Conservation (phyloP, 257 asterid species). For the Oldenlandia corymbosa region DNA sequence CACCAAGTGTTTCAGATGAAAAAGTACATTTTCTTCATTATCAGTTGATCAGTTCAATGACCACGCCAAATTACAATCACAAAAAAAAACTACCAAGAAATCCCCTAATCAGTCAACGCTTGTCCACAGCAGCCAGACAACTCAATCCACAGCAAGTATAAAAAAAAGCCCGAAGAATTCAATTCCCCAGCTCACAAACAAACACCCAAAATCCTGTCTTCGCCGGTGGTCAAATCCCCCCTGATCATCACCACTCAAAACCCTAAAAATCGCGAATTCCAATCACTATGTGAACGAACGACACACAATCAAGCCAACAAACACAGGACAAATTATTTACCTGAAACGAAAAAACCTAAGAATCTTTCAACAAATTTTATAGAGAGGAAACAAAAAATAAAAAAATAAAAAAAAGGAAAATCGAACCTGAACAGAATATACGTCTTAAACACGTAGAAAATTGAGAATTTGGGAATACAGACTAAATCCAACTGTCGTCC, state of each 20-base stretch:
- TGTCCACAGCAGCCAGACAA: background rate
- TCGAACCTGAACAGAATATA: background rate
- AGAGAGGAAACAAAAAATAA: too few species aligned
- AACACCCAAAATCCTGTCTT: background rate
- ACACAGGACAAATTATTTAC: too few species aligned
- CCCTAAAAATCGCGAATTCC: slow-evolving; percentile 9
- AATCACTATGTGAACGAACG: background rate
- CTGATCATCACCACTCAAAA: slow-evolving; percentile 6
- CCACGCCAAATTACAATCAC: background rate
- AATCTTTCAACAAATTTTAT: background rate
- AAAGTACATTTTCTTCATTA: background rate
- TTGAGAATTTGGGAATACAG: too few species aligned
- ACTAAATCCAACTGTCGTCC: slow-evolving; percentile 13
- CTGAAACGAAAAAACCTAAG: background rate
- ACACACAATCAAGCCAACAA: background rate
- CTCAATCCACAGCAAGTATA: background rate
- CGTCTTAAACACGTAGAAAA: slow-evolving; percentile 2
- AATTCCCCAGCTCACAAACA: background rate
- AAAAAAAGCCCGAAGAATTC: background rate
- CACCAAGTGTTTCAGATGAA: slow-evolving; percentile 12
- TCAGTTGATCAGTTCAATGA: background rate
- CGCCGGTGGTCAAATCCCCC: background rate
- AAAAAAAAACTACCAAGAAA: slow-evolving; percentile 1
- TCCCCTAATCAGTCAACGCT: slow-evolving; percentile 5
- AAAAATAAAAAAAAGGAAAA: background rate